Conservation (phyloP, 176 grass and related monocot species). For the Oryza meridionalis region DNA sequence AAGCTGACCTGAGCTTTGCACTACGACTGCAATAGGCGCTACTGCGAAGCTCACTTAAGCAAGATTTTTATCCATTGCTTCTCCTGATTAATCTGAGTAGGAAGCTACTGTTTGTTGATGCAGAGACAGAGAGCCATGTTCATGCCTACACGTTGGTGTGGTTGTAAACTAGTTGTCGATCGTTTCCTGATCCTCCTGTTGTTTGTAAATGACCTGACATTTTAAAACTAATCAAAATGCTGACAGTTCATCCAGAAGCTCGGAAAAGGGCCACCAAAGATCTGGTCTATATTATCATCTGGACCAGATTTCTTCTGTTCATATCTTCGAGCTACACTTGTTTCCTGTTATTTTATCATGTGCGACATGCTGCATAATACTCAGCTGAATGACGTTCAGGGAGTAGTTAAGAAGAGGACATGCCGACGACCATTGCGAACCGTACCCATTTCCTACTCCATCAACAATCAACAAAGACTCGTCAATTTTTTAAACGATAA, state of each 20-base stretch:
- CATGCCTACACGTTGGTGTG: neutral
- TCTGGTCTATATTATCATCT: neutral
- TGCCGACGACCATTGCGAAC: neutral
- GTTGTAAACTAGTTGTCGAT: neutral
- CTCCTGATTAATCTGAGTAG: neutral
- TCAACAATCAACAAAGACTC: too few relatives aligned
- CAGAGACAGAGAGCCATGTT: neutral
- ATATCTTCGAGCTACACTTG: neutral
- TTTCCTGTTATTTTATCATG: too few relatives aligned
- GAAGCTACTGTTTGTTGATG: neutral
- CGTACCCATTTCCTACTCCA: neutral
- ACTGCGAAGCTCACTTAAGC: neutral
- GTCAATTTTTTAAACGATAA: neutral
- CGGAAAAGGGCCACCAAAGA: neutral
- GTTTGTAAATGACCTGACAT: neutral
- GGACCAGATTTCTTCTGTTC: neutral
- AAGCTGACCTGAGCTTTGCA: neutral
- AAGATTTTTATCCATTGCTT: neutral
- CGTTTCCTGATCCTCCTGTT: neutral
- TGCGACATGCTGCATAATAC: neutral
- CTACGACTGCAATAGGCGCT: neutral
- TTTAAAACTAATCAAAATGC: neutral
- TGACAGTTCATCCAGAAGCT: neutral
- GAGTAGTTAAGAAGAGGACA: neutral
- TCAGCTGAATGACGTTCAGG: neutral